A percentile compares a stretch with the other conserved stretches of the same genome.
phyloP scores from a whole-genome alignment of 768 basidiomycete species.

The button mushroom (Agaricus bisporus) region DNA sequence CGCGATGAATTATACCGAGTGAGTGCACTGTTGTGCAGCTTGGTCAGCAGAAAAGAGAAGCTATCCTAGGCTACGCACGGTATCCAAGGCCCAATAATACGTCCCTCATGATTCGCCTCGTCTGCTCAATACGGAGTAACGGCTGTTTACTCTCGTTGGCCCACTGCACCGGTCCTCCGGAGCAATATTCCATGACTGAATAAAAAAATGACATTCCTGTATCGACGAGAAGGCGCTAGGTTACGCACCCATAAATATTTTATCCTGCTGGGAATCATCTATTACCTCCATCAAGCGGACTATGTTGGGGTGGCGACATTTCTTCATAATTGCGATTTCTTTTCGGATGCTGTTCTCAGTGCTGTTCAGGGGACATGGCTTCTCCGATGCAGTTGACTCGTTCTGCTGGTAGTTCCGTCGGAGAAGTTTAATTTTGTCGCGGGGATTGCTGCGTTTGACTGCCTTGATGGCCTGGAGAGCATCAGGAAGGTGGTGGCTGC shows the following conservation, averaged over 20 bases:
- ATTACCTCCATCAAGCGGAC: slow-evolving; percentile 85
- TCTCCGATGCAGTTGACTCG: slow-evolving; percentile 10
- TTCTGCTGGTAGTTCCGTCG: slow-evolving; percentile 33
- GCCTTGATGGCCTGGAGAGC: slow-evolving; percentile 59
- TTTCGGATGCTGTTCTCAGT: slow-evolving; percentile 73
- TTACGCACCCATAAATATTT: slow-evolving; percentile 77
- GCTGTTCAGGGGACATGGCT: slow-evolving; percentile 37
- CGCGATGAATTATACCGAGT: slow-evolving; percentile 73
- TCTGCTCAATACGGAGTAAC: slow-evolving; percentile 29
- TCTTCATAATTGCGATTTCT: slow-evolving; percentile 92
- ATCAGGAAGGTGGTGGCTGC: not conserved
- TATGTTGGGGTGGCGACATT: slow-evolving; percentile 72
- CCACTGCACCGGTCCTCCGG: slow-evolving; percentile 38
- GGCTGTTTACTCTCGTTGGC: slow-evolving; percentile 24
- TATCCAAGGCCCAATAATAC: slow-evolving; percentile 37
- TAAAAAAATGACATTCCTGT: not conserved
- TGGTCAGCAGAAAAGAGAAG: not conserved
- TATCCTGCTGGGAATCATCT: slow-evolving; percentile 74
- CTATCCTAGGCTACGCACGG: slow-evolving; percentile 23
- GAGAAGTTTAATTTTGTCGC: slow-evolving; percentile 55
- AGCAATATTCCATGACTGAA: slow-evolving; percentile 36
- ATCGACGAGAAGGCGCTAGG: not conserved
- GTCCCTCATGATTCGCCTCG: slow-evolving; percentile 35
- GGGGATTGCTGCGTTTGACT: slow-evolving; percentile 58
- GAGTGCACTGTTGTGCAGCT: slow-evolving; percentile 26